A percentile compares a stretch with the other conserved stretches of the same genome.
phyloP scores from a whole-genome alignment of 208 protist genomes.

The Angomonas deanei region DNA sequence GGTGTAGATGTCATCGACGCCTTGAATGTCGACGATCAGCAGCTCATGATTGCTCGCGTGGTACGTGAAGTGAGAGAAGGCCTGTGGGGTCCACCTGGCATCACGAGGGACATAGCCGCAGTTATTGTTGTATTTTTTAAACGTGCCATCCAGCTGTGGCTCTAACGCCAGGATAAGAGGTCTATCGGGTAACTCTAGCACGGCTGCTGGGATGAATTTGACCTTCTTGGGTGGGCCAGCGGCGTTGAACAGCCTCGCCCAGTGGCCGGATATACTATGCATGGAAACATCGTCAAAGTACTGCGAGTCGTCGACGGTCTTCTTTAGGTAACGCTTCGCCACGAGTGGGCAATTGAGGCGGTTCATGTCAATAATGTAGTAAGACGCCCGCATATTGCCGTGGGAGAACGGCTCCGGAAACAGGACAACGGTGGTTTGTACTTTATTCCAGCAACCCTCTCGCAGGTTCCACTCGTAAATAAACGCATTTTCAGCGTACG shows the following conservation, averaged over 20 bases:
- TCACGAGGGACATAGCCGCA: conserved; percentile 67
- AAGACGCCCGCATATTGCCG: conserved; percentile 82
- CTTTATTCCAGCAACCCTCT: conserved; percentile 48
- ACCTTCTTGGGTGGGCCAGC: conserved; percentile 59
- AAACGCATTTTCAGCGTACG: conserved; percentile 46
- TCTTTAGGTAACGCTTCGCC: conserved; percentile 69
- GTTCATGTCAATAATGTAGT: conserved; percentile 70
- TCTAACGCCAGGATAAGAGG: conserved; percentile 77
- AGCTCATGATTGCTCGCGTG: conserved; percentile 50
- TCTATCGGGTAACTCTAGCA: conserved; percentile 57
- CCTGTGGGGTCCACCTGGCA: conserved; percentile 79
- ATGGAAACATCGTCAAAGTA: conserved; percentile 85
- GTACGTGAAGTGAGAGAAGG: conserved; percentile 91
- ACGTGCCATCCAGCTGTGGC: conserved; percentile 64
- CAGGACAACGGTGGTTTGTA: conserved; percentile 60
- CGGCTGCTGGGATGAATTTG: conserved; percentile 66
- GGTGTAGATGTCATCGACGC: conserved; percentile 86
- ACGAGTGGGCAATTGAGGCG: conserved; percentile 64
- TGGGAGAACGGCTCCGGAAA: conserved; percentile 56
- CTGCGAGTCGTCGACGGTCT: conserved; percentile 44
- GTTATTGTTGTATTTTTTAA: conserved; percentile 92
- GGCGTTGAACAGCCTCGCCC: conserved; percentile 65
- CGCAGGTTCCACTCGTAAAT: conserved; percentile 72
- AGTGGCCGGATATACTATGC: conserved; percentile 79
- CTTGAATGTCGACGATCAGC: conserved; percentile 88